phyloP scores from a whole-genome alignment of 176 grass and related monocot species.

The Otatea glauca region DNA sequence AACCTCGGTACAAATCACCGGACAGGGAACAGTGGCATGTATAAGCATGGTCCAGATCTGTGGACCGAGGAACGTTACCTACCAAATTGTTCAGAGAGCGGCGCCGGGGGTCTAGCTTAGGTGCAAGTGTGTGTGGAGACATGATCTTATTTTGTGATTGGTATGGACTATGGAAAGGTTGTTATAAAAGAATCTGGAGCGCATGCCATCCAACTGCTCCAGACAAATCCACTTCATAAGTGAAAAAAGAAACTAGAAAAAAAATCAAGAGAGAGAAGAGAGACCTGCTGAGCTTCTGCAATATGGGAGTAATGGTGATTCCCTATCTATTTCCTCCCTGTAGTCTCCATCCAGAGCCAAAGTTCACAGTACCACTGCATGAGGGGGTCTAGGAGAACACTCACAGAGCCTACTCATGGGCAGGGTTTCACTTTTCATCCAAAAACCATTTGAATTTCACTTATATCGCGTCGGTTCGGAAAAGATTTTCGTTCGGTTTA shows the following conservation, averaged over 20 bases:
- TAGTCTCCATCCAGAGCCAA: slow-evolving; percentile 58
- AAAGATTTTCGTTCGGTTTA: too few species aligned
- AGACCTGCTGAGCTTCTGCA: slow-evolving; percentile 18
- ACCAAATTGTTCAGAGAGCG: slow-evolving; percentile 29
- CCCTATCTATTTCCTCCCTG: slow-evolving; percentile 50
- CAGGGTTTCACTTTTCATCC: too few species aligned
- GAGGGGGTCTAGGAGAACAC: slow-evolving; percentile 46
- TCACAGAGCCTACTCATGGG: slow-evolving; percentile 31
- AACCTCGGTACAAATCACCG: slow-evolving; percentile 37
- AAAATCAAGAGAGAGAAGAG: slow-evolving; percentile 4
- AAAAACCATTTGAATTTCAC: too few species aligned
- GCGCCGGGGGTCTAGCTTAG: slow-evolving; percentile 18
- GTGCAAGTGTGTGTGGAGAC: slow-evolving; percentile 38
- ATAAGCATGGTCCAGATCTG: slow-evolving; percentile 51
- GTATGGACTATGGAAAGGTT: slow-evolving; percentile 47
- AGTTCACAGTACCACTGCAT: slow-evolving; percentile 47
- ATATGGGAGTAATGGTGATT: slow-evolving; percentile 53
- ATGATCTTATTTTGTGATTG: slow-evolving; percentile 55
- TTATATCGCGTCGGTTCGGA: too few species aligned
- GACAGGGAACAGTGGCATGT: slow-evolving; percentile 34
- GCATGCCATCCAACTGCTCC: slow-evolving; percentile 72
- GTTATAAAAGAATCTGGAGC: slow-evolving; percentile 72
- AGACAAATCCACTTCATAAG: slow-evolving; percentile 77
- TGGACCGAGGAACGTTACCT: slow-evolving; percentile 29
- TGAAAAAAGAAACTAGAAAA: slow-evolving; percentile 43